phyloP scores from a whole-genome alignment of 1,284 basidiomycete species.

The Cutaneotrichosporon daszewskae region DNA sequence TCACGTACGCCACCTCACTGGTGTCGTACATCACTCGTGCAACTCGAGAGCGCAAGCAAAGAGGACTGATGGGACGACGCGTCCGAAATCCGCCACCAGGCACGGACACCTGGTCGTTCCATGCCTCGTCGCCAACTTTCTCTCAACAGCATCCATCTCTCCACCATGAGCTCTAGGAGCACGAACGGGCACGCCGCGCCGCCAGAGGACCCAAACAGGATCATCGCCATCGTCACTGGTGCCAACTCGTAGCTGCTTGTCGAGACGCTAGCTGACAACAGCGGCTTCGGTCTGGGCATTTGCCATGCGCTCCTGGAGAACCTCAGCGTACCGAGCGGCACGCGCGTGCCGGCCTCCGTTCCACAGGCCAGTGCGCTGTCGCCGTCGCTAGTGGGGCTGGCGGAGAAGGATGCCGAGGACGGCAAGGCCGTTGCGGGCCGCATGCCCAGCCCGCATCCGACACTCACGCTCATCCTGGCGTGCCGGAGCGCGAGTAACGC shows the following conservation, averaged over 20 bases:
- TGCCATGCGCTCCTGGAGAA: constrained; percentile 73
- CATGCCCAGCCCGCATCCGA: constrained; percentile 45
- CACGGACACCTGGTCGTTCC: too few species aligned
- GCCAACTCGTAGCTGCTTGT: constrained; percentile 55
- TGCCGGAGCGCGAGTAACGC: constrained; percentile 67
- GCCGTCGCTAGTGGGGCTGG: constrained; percentile 9
- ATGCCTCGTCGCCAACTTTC: too few species aligned
- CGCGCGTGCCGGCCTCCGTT: constrained; percentile 24
- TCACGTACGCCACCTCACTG: too few species aligned
- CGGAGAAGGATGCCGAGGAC: constrained; percentile 3
- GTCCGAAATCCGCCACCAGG: too few species aligned
- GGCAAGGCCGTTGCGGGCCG: background rate
- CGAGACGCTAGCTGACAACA: constrained; percentile 38
- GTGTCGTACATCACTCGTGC: too few species aligned
- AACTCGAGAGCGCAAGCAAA: too few species aligned
- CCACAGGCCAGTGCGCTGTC: constrained; percentile 28
- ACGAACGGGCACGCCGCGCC: background rate
- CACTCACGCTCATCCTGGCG: constrained; percentile 72
- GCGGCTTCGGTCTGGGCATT: constrained; percentile 78
- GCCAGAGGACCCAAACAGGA: constrained; percentile 12
- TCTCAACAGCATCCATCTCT: too few species aligned
- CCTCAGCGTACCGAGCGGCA: constrained; percentile 50
- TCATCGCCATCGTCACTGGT: constrained; percentile 60
- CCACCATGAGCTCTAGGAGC: background rate
- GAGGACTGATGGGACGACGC: too few species aligned